These are phyloP conservation scores for Colletotrichum caudatum DNA, from an alignment of 2,329 filamentous ascomycete genomes.

Conservation along the genomic window DNA sequence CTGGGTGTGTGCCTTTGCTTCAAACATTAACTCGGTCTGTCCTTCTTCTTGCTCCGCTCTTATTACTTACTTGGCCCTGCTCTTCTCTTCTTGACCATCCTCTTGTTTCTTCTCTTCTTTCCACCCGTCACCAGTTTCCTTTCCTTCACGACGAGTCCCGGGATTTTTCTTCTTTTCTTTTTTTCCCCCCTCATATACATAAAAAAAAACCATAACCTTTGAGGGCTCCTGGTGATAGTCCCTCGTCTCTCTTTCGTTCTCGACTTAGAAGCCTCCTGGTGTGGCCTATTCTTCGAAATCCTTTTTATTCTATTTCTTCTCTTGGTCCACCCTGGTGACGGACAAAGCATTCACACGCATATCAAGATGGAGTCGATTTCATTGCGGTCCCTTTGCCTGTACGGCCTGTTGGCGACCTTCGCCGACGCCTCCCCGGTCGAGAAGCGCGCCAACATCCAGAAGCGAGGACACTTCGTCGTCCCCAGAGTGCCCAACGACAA, in stretches of 20 bases:
- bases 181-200: neutral
- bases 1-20: slow-evolving; percentile 29
- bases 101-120: neutral
- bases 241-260: slow-evolving; percentile 32
- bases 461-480: slow-evolving; percentile 70
- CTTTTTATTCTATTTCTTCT: neutral
- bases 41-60: neutral
- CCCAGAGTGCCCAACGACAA: slow-evolving; percentile 67
- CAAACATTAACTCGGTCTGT: slow-evolving; percentile 32
- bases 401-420: slow-evolving; percentile 44
- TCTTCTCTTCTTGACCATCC: slow-evolving; percentile 33
- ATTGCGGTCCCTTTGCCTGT: slow-evolving; percentile 37
- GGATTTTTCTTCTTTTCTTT: neutral
- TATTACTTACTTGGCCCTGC: neutral
- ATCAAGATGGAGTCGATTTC: slow-evolving; percentile 35
- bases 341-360: slow-evolving; percentile 19
- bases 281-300: slow-evolving; percentile 30
- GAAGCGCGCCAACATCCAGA: slow-evolving; percentile 52
- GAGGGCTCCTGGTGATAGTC: slow-evolving; percentile 40
- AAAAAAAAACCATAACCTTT: neutral
- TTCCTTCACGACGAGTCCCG: slow-evolving; percentile 16
- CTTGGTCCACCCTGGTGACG: slow-evolving; percentile 29
- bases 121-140: slow-evolving; percentile 7
- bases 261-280: slow-evolving; percentile 35
- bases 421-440: slow-evolving; percentile 44